Evolutionary conservation across 257 asterid genomes (phyloP).

Genomic region (Scutellaria minor): DNA sequence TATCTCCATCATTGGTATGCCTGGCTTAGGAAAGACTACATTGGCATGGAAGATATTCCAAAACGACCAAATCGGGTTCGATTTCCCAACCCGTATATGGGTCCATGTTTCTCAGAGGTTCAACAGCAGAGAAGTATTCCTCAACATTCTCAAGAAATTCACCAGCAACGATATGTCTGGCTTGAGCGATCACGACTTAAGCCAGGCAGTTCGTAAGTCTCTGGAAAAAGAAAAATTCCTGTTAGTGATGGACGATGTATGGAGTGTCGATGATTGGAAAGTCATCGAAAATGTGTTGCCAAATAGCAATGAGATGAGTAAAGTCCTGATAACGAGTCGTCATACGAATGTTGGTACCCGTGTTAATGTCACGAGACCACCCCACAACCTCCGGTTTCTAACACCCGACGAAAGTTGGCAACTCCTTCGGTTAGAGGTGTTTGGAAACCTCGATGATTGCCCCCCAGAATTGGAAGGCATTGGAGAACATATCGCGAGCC

Average conservation of each 20-base stretch:
- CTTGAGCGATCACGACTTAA: conserved; percentile 24
- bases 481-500: conserved; percentile 40
- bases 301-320: conserved; percentile 26
- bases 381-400: conserved; percentile 47
- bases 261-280: conserved; percentile 49
- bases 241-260: conserved; percentile 62
- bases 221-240: conserved; percentile 43
- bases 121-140: conserved; percentile 29
- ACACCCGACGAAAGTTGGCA: conserved; percentile 44
- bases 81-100: conserved; percentile 43
- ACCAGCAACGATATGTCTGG: conserved; percentile 36
- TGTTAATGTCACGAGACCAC: conserved; percentile 36
- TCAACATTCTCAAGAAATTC: conserved; percentile 32
- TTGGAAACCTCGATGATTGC: conserved; percentile 28
- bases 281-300: conserved; percentile 45
- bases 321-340: conserved; percentile 63
- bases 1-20: conserved; percentile 48
- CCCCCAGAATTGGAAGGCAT: conserved; percentile 29
- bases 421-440: conserved; percentile 52
- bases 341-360: conserved; percentile 33
- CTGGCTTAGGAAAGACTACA: conserved; percentile 53
- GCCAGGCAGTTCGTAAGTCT: background rate
- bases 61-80: background rate
- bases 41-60: conserved; percentile 39
- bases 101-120: conserved; percentile 38